phyloP scores from a whole-genome alignment of 2,329 filamentous ascomycete genomes.

The Xylaria polymorpha region DNA sequence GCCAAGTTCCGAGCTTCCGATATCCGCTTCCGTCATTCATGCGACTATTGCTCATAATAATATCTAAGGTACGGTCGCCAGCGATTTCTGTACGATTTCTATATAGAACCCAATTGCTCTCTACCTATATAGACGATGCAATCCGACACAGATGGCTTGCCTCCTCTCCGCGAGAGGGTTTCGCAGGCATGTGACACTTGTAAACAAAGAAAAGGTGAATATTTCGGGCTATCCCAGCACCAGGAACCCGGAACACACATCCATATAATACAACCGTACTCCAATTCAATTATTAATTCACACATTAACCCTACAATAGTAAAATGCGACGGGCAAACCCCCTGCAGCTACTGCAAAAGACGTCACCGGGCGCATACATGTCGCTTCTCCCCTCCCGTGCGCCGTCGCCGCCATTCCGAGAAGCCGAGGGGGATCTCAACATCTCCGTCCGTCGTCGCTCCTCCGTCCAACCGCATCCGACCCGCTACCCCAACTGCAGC shows the following conservation, averaged over 20 bases:
- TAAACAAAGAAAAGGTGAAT: constrained; percentile 61
- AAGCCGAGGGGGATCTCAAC: constrained; percentile 36
- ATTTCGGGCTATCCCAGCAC: not conserved
- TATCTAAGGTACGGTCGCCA: not conserved
- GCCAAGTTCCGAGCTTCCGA: constrained; percentile 41
- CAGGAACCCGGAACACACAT: not conserved
- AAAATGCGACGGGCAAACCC: constrained; percentile 66
- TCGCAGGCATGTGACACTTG: constrained; percentile 66
- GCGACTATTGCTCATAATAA: not conserved
- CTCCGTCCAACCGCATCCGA: constrained; percentile 6
- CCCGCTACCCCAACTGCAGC: constrained; percentile 13
- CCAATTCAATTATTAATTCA: not conserved
- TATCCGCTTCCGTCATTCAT: constrained; percentile 25
- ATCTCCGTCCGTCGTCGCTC: constrained; percentile 27
- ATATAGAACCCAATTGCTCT: not conserved
- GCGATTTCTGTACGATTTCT: not conserved
- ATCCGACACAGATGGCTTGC: constrained; percentile 32
- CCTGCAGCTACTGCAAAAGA: constrained; percentile 62
- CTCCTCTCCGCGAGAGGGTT: constrained; percentile 54
- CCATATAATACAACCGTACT: not conserved
- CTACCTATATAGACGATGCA: constrained; percentile 26
- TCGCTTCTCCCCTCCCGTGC: constrained; percentile 60
- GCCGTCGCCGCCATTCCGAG: constrained; percentile 53
- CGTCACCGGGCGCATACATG: constrained; percentile 58
- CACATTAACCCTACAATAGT: constrained; percentile 46